Percentiles rank a stretch among this genome's conserved stretches.
These are phyloP conservation scores for Begonia masoniana DNA, from an alignment of 306 rosid genomes.

Conservation along the genomic window DNA sequence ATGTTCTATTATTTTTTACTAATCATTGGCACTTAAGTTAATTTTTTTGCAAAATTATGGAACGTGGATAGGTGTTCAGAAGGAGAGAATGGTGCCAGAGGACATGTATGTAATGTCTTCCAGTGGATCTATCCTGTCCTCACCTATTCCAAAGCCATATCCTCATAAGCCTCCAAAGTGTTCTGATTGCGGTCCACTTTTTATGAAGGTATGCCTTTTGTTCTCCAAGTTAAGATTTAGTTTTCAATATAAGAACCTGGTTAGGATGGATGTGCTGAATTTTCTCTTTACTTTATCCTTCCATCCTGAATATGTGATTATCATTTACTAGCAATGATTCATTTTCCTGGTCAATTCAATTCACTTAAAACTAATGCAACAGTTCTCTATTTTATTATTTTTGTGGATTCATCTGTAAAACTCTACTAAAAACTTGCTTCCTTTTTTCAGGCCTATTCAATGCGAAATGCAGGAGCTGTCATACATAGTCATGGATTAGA, in stretches of 20 bases:
- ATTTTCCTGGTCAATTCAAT: no score
- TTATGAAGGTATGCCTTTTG: slow-evolving; percentile 53
- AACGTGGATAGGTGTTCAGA: slow-evolving; percentile 61
- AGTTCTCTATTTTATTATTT: no score
- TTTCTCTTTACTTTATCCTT: no score
- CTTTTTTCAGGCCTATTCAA: slow-evolving; percentile 61
- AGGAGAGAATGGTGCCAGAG: slow-evolving; percentile 89
- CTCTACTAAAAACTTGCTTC: slow-evolving; percentile 1
- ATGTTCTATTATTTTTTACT: no score
- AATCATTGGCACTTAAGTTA: no score
- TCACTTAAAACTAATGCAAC: no score
- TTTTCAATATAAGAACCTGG: no score
- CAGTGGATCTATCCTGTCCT: slow-evolving; percentile 46
- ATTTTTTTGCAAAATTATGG: no score
- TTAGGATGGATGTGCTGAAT: neutral
- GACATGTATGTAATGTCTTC: slow-evolving; percentile 79
- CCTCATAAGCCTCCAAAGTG: slow-evolving; percentile 94
- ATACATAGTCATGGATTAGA: slow-evolving; percentile 87
- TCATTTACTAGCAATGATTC: no score
- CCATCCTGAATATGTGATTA: no score
- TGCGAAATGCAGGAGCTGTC: slow-evolving; percentile 80
- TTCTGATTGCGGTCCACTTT: slow-evolving; percentile 80
- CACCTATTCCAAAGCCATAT: slow-evolving; percentile 76
- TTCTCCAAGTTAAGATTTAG: neutral
- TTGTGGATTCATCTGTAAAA: neutral